Evolutionary conservation across 352 stramenopile species (phyloP).

Genomic region (Globisporangium cystogenes): DNA sequence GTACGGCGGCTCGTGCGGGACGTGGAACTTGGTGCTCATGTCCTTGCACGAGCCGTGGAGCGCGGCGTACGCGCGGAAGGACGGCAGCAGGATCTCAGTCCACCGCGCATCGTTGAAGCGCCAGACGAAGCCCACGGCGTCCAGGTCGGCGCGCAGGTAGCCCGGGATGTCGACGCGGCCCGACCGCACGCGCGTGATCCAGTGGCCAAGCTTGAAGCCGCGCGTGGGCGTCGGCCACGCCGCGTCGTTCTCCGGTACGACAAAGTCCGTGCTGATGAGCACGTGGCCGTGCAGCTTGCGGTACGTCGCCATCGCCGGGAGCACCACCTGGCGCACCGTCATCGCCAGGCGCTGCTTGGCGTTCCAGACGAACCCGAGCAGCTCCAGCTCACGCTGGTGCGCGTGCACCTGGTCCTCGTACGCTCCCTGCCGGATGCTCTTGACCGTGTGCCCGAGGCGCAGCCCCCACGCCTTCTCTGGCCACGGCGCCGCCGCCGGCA

Average conservation of each 20-base stretch:
- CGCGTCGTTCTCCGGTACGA: constrained; percentile 48
- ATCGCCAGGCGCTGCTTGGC: constrained; percentile 54
- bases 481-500: constrained; percentile 73
- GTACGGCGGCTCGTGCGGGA: constrained; percentile 53
- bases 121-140: constrained; percentile 67
- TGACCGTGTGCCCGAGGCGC: constrained; percentile 87
- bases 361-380: constrained; percentile 92
- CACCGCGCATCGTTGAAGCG: constrained; percentile 68
- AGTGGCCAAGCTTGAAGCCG: constrained; percentile 64
- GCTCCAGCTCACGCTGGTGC: constrained; percentile 67
- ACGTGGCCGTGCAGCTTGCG: constrained; percentile 34
- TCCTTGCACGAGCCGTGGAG: constrained; percentile 50
- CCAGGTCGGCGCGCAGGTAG: constrained; percentile 39
- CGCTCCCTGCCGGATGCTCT: constrained; percentile 86
- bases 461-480: constrained; percentile 78
- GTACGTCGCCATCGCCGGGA: constrained; percentile 55
- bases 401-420: constrained; percentile 76
- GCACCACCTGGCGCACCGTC: constrained; percentile 41
- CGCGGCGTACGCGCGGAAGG: constrained; percentile 54
- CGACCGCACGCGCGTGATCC: constrained; percentile 60
- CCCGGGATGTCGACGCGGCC: constrained; percentile 36
- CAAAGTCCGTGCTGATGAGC: constrained; percentile 62
- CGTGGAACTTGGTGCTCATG: constrained; percentile 75
- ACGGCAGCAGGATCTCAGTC: constrained; percentile 60
- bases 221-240: constrained; percentile 47